Base-by-base conservation (phyloP, 2,329 filamentous ascomycete species). In the Myrmaecium sp. region DNA sequence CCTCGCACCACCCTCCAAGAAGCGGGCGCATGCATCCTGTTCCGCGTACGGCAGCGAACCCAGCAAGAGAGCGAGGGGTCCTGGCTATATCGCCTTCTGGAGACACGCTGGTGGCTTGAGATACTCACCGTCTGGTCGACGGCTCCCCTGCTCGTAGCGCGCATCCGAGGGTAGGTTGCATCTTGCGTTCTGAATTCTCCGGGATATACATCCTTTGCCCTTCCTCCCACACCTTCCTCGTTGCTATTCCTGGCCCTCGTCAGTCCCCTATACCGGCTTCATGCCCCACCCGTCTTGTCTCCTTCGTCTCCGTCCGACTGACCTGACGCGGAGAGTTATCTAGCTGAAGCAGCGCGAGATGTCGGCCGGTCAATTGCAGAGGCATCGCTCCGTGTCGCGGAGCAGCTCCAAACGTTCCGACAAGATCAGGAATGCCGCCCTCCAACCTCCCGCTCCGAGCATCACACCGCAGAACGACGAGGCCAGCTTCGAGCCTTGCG, bases 401-500 rank as follows among this genome's bases (percentile, higher is more conserved):
- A 43, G 43, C 45, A 43, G 39, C 17, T 49, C 46, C 3, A 41
- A 46, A 24, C 42, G 46, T 31, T 48, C 40, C 30, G 41, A 48
- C 23, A 44, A 43, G 21, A 34, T 47, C 16, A 47, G 47, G 30
- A 35, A 29, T 25, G 19, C 28, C 9, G 14, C 25, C 16, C 29
- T 28, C 21, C 14, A 23, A 9, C 57, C 55, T 20, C 57, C 55
- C 17, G 56, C 53, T 6, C 50, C 51, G 6, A 51, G 48, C 28
- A 43, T 57, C 25, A 60, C 58, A 5, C 56, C 58, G 4, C 52
- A 57, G 20, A 56, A 52, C 39, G 43, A 47, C 34, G 56, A 64
- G 27, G 50, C 54, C 33, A 55, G 72, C 34, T 82, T 94, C 40
- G 78, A 89, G 40, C 79, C 89, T 31, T 91, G 80, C 50, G 82